Percentiles rank a stretch among this genome's conserved stretches.
These are phyloP conservation scores for Rhizopogon vulgaris DNA, from an alignment of 768 basidiomycete species.

Conservation along the genomic window DNA sequence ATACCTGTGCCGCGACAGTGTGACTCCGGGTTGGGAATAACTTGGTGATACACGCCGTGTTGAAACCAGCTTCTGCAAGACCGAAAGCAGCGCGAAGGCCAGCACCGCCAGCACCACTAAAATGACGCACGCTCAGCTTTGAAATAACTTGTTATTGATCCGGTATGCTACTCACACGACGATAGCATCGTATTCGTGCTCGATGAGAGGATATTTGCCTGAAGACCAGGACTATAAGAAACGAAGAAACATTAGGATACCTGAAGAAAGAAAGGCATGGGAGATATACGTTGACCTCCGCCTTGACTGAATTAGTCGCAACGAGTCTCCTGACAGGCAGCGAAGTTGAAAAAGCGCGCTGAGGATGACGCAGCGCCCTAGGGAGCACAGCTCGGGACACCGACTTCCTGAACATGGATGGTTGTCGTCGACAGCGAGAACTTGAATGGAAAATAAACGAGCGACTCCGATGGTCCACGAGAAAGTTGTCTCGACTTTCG, in stretches of 20 bases:
- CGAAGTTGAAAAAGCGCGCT: constrained; percentile 64
- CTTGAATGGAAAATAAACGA: neutral
- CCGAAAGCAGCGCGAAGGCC: constrained; percentile 98
- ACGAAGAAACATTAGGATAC: constrained; percentile 8
- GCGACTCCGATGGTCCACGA: constrained; percentile 13
- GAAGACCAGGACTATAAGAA: constrained; percentile 60
- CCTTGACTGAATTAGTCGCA: constrained; percentile 70
- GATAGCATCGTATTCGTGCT: constrained; percentile 98
- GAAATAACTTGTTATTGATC: neutral
- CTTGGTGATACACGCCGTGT: constrained; percentile 99
- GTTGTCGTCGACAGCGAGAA: constrained; percentile 15
- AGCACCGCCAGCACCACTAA: constrained; percentile 94
- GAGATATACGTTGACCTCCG: constrained; percentile 63
- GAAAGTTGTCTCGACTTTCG: constrained; percentile 4
- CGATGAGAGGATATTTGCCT: constrained; percentile 93
- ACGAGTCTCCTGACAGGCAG: constrained; percentile 53
- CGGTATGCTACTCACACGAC: constrained; percentile 75
- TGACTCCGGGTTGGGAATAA: constrained; percentile 98
- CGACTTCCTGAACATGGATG: constrained; percentile 60
- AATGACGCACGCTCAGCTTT: constrained; percentile 8
- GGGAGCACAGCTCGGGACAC: constrained; percentile 30
- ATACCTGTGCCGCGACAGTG: constrained; percentile 94
- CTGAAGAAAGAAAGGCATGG: constrained; percentile 6
- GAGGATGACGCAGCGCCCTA: constrained; percentile 42
- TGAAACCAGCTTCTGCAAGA: constrained; percentile 96